Conservation (phyloP, 164 flowering plant species). For the Nymphaea thermarum region DNA sequence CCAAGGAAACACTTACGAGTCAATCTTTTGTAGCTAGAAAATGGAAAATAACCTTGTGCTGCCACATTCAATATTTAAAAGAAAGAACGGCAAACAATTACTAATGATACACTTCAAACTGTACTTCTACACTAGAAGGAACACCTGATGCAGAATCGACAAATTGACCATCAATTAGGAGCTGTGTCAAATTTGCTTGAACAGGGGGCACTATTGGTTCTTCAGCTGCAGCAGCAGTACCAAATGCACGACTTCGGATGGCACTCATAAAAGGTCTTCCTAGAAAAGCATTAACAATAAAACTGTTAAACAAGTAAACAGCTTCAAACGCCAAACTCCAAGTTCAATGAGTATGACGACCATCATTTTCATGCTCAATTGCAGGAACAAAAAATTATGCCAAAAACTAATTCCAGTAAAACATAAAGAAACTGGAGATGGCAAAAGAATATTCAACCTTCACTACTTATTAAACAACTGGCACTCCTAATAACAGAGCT, state of each 20-base stretch:
- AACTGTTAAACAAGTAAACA: background rate
- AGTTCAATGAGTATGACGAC: background rate
- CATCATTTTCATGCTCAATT: background rate
- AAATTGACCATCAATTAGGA: constrained; percentile 51
- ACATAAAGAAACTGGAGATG: too few species aligned
- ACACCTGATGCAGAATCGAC: constrained; percentile 63
- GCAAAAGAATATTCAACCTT: too few species aligned
- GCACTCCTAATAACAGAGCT: too few species aligned
- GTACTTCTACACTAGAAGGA: background rate
- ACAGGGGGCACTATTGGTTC: constrained; percentile 42
- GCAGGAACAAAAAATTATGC: too few species aligned
- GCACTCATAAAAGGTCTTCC: background rate
- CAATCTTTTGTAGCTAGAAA: too few species aligned
- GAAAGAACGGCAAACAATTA: too few species aligned
- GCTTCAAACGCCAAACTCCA: background rate
- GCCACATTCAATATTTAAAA: too few species aligned
- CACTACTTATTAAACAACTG: too few species aligned
- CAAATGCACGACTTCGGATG: constrained; percentile 17
- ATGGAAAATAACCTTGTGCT: too few species aligned
- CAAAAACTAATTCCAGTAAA: too few species aligned
- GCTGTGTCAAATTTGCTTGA: constrained; percentile 29
- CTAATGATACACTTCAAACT: too few species aligned
- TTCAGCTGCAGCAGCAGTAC: constrained; percentile 36
- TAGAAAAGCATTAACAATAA: background rate
- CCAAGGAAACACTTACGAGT: background rate